phyloP scores from a whole-genome alignment of 768 basidiomycete species.

The Tephrocybe sp. region DNA sequence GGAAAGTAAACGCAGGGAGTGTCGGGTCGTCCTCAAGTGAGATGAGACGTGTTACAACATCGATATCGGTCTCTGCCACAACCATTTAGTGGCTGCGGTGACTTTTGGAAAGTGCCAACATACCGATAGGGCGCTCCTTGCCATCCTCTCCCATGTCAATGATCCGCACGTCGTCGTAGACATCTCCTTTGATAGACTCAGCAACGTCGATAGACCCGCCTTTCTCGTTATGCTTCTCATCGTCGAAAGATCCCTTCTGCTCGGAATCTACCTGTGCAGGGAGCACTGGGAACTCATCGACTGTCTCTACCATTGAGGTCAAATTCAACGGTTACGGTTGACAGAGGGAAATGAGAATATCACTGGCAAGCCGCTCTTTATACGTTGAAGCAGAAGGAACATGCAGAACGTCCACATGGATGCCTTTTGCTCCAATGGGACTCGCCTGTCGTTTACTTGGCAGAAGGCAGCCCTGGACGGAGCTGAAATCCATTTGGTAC shows the following conservation, averaged over 20 bases:
- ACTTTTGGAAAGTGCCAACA: background rate
- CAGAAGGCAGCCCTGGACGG: background rate
- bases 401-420: background rate
- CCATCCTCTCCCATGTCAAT: slow-evolving; percentile 48
- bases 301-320: background rate
- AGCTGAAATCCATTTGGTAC: background rate
- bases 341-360: background rate
- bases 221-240: slow-evolving; percentile 16
- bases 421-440: background rate
- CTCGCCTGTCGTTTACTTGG: background rate
- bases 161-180: slow-evolving; percentile 19
- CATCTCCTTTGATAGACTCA: slow-evolving; percentile 14
- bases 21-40: slow-evolving; percentile 54
- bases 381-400: background rate
- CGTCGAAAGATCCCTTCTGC: background rate
- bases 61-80: slow-evolving; percentile 40
- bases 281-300: background rate
- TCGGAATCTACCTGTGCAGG: background rate
- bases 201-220: slow-evolving; percentile 13
- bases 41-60: slow-evolving; percentile 48
- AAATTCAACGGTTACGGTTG: background rate
- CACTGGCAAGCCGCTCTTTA: background rate
- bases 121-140: slow-evolving; percentile 51
- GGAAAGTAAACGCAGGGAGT: slow-evolving; percentile 51
- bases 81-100: background rate